phyloP scores from a whole-genome alignment of 768 basidiomycete genomes.

The Tulasnella sp. region DNA sequence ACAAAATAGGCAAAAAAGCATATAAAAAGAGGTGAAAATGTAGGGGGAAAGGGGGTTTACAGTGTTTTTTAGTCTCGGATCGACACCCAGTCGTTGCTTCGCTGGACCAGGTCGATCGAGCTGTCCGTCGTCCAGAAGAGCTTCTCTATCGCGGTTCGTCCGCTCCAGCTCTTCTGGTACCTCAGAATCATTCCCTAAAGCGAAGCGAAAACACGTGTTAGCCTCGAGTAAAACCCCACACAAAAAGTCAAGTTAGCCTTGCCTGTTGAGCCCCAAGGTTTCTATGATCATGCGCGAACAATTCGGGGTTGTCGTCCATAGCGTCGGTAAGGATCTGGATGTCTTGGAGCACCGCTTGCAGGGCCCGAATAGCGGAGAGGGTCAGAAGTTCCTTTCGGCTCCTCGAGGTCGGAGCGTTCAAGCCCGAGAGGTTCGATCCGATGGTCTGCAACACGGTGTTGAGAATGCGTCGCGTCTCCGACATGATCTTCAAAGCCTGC shows the following conservation, averaged over 20 bases:
- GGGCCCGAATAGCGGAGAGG: conserved; percentile 71
- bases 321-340: conserved; percentile 85
- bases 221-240: conserved; percentile 8
- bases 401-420: conserved; percentile 57
- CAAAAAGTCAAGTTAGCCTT: conserved; percentile 6
- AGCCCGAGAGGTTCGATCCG: conserved; percentile 69
- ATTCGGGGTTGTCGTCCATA: conserved; percentile 84
- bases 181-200: conserved; percentile 92
- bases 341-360: conserved; percentile 86
- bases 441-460: conserved; percentile 88
- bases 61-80: conserved; percentile 38
- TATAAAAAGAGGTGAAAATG: neutral
- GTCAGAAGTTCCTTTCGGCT: conserved; percentile 80
- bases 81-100: conserved; percentile 85
- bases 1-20: no score
- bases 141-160: conserved; percentile 85
- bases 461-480: conserved; percentile 89
- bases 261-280: conserved; percentile 99
- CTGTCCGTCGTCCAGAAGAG: conserved; percentile 93
- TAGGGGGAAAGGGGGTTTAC: neutral
- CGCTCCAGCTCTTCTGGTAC: conserved; percentile 95
- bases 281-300: conserved; percentile 91
- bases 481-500: conserved; percentile 88
- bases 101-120: conserved; percentile 81
- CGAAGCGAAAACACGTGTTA: conserved; percentile 29